Evolutionary conservation across 352 stramenopile genomes (phyloP), one percentile per base, ranked within the genome.

Genomic region (Aphanomyces euteiches): DNA sequence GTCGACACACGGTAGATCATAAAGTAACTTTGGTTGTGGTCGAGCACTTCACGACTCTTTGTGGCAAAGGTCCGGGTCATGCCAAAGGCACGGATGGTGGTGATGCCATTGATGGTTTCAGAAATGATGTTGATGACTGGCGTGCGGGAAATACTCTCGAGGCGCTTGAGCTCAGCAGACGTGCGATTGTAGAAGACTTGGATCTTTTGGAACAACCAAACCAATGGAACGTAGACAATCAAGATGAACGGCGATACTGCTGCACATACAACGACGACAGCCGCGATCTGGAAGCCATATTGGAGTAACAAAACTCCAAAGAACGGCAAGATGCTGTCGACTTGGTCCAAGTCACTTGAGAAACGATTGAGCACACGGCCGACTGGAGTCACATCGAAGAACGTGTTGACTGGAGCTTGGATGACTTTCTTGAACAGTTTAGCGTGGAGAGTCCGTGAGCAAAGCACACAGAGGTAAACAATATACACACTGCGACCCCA

Each of bases 1-100:
- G 98, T 98, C 37, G 96, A 88, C 21, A 88, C 70, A 72, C 96
- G 96, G n/a, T 93, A 83, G 8, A 95, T 75, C 68, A 96, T 86
- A 69, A 98, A 98, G 5, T 96, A 95, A 56, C 79, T 79, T 1
- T 83, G 85, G 75, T 92, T 92, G 40, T 80, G 56, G 69, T 91
- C 84, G 45, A 93, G 12, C 74, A 17, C 76, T 77, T 5, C 54
- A 28, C 8, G 78, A 77, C 72, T 89, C 76, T n/a, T 71, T 69
- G 4, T 67, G 39, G 19, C 8, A 28, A 80, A 87, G n/a, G 78
- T 70, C 0, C 64, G 37, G 7, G 80, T 74, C 77, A 84, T 28
- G 17, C 64, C 74, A 65, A 79, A 83, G 7, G 79, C 79, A 8
- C 77, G 79, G 12, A 83, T 81, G 0, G 80, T 69, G n/a, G 75